Evolutionary conservation across 1,284 basidiomycete genomes (phyloP), one percentile per base, ranked within the genome.

Genomic region (Pholiota adiposa): DNA sequence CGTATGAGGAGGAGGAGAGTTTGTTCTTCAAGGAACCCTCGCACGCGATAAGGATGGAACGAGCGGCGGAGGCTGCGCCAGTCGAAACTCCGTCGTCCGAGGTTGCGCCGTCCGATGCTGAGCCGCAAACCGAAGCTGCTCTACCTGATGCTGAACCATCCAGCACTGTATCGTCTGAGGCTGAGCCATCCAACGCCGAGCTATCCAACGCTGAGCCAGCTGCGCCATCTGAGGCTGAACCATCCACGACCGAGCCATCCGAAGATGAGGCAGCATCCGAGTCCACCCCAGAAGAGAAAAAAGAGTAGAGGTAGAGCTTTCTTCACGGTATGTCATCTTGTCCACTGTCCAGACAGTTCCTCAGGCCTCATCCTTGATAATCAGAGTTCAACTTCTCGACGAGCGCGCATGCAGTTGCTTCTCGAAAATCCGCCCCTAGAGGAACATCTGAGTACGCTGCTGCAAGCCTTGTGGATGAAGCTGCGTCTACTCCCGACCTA

Each of bases 31-130:
- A 59, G 19, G 58, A 54, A 31, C 33, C 51, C 21, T 2, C 21
- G 16, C 33, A 19, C 16, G n/a, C n/a, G n/a, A n/a, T n/a, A n/a
- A n/a, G n/a, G n/a, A n/a, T n/a, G n/a, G n/a, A n/a, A n/a, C 31
- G 12, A 18, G 40, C 56, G 49, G 9, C 25, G 58, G 49, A 68
- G 70, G 48, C 65, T 29, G 46, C n/a, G n/a, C n/a, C n/a, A n/a
- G n/a, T 29, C 34, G 23, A 48, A 1, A 12, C 19, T n/a, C n/a
- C n/a, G n/a, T n/a, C n/a, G n/a, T n/a, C n/a, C n/a, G n/a, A n/a
- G n/a, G 43, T 23, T n/a, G 50, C 49, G n/a, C 18, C n/a, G n/a
- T n/a, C n/a, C n/a, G n/a, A n/a, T n/a, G n/a, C n/a, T n/a, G n/a
- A 18, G 21, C 44, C 38, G n/a, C n/a, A n/a, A n/a, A n/a, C n/a